Percentiles rank a stretch among this genome's conserved stretches.
Conservation (phyloP, 345 rosid species). For the Aquilaria sinensis region DNA sequence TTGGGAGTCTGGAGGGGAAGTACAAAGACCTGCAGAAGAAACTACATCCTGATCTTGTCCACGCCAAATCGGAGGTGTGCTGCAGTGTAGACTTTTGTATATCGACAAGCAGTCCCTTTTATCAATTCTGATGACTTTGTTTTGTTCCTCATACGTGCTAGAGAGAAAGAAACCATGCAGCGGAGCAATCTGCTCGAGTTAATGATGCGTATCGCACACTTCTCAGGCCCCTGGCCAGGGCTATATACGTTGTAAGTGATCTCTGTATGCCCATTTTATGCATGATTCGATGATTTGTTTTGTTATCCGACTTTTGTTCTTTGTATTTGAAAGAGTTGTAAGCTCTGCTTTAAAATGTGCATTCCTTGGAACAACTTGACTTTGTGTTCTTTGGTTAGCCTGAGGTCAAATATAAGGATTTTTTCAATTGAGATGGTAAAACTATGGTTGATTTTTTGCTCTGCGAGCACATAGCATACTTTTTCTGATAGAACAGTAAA, state of each 20-base stretch:
- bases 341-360: not conserved
- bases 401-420: not conserved
- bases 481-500: no score
- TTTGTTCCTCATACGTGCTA: constrained; percentile 6
- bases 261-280: not conserved
- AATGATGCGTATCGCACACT: constrained; percentile 80
- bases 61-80: constrained; percentile 79
- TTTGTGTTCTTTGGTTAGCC: not conserved
- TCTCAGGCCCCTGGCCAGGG: constrained; percentile 52
- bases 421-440: not conserved
- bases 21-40: constrained; percentile 93
- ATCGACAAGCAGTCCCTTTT: not conserved
- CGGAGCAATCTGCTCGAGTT: constrained; percentile 80
- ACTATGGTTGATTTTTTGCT: no score
- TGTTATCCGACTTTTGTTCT: not conserved
- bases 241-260: constrained; percentile 71
- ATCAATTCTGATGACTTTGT: constrained; percentile 1
- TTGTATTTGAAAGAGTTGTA: not conserved
- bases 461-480: no score
- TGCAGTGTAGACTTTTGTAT: not conserved
- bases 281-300: not conserved
- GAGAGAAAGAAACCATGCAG: constrained; percentile 83
- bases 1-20: constrained; percentile 51
- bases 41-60: constrained; percentile 95
- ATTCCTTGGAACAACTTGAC: not conserved